Base-by-base conservation (phyloP, 495 filamentous ascomycete genomes). In the Trypethelium eluteriae region DNA sequence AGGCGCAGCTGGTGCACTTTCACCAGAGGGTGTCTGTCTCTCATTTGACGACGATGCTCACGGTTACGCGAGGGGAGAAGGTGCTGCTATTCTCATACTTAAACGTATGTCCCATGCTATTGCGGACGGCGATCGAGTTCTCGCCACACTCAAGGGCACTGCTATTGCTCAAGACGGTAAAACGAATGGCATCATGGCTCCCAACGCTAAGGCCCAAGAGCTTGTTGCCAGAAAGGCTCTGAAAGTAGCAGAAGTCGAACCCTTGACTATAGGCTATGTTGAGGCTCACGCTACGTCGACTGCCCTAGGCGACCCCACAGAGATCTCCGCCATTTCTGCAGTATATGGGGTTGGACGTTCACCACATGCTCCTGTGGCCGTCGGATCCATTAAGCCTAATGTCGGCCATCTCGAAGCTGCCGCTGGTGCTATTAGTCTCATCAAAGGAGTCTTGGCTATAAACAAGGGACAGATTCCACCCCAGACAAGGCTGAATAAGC, bases 321-420 rank as follows among this genome's bases (percentile, higher is more conserved):
- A 66, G 35, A 18, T 38, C 4, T 9, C n/a, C 0, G 64, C 64
- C 10, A 66, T 66, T 39, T 53, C 5, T 11, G 41, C n/a, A 5
- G 38, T 35, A 5, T 62, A 62, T 38, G 16, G 53, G 32, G 11
- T 32, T 3, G 11, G 7, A 2, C 53, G 53, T 6, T 12, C 6
- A 6, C 34, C 62, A 9, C 10, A 12, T 3, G n/a, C n/a, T 10
- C 62, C 62, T 25, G 7, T 63, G 14, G 4, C 4, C 36, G 38
- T 63, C 34, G 86, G 85, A 12, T 83, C 84, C 0, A 76, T 84
- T 1, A 87, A 88, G 70, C 80, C 81, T 0, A 86, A 86, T 65
- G 79, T 87, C n/a, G 84, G 86, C 6, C 86, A 88, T 70, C 67
- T 81, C 2, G 85, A 87, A 69, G 82, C 79, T 10, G 79, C 80